Conservation (phyloP, 2,329 filamentous ascomycete species). For the Didymella arachidicola region DNA sequence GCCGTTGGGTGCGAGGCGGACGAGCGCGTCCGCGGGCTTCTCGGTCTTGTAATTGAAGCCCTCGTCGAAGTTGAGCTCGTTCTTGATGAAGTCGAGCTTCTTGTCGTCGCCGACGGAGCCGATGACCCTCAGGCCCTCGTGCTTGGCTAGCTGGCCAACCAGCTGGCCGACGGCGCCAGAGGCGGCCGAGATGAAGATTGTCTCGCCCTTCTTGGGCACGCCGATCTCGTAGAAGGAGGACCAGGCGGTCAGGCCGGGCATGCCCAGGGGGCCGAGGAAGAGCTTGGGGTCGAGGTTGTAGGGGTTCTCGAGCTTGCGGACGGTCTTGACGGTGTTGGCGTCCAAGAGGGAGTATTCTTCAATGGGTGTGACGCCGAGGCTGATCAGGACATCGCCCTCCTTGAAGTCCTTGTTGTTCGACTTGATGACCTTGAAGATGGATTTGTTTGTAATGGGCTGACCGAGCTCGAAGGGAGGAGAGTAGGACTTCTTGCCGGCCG, state of each 20-base stretch:
- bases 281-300: slow-evolving; percentile 69
- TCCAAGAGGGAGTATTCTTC: slow-evolving; percentile 73
- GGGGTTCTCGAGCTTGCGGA: slow-evolving; percentile 72
- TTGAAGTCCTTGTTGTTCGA: slow-evolving; percentile 70
- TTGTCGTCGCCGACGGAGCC: slow-evolving; percentile 81
- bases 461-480: slow-evolving; percentile 67
- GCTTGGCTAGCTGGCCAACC: slow-evolving; percentile 84
- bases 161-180: slow-evolving; percentile 83
- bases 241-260: slow-evolving; percentile 80
- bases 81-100: slow-evolving; percentile 77
- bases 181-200: slow-evolving; percentile 82
- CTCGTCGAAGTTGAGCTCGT: slow-evolving; percentile 73
- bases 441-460: slow-evolving; percentile 69
- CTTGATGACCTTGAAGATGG: slow-evolving; percentile 74
- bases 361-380: slow-evolving; percentile 59
- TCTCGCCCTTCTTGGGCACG: slow-evolving; percentile 77
- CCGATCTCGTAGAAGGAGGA: slow-evolving; percentile 78
- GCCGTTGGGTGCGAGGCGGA: slow-evolving; percentile 75
- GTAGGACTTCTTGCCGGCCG: slow-evolving; percentile 71
- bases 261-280: slow-evolving; percentile 79
- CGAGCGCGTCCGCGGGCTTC: slow-evolving; percentile 70
- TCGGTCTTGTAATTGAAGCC: slow-evolving; percentile 93
- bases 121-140: slow-evolving; percentile 79
- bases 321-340: slow-evolving; percentile 53
- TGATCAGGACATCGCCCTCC: slow-evolving; percentile 71